Base-by-base conservation (phyloP, 2,329 filamentous ascomycete genomes). In the Alternaria solani region DNA sequence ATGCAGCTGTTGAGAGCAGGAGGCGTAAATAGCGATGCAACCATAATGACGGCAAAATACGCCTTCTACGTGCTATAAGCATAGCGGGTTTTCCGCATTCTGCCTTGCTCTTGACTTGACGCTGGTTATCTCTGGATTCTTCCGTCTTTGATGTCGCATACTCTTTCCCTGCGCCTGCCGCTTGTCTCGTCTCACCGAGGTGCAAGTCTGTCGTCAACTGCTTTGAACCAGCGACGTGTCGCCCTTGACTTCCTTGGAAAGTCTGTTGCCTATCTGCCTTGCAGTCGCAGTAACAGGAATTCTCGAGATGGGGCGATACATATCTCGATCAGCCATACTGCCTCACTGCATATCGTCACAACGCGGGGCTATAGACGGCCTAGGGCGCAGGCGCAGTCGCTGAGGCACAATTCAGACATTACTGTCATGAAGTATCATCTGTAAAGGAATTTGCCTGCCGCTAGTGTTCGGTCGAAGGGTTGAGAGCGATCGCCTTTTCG, bases 341-440 rank as follows among this genome's bases (percentile, higher is more conserved):
- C 7, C 28, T 23, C 5, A 7, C 5, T n/a, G 30, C 30, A 49
- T 18, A 20, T 3, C 39, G 23, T 42, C 39, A 42, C 11, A 42
- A 14, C 18, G 20, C 8, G 20, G 20, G 14, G 30, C 20, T 0
- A 5, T 0, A 2, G 20, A 5, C n/a, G 46, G 6, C n/a, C 1
- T 20, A 1, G 12, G 12, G 0, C 20, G 8, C 0, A 23, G 14
- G 30, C 1, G 7, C n/a, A 2, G 30, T 25, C 3, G 18, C 2
- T 11, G 18, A 25, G 30, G 4, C 30, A 25, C 12, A 7, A 4
- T 8, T 16, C 7, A 6, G 16, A 2, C 7, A 4, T n/a, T 1
- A 7, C 11, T 14, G 12, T 6, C 34, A 14, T 12, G 7, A 7
- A 4, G 2, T 3, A 2, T 14, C 18, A 1, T 25, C 2, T 14